These are phyloP conservation scores for Ophiostoma populinum DNA, from an alignment of 2,329 filamentous ascomycete species.

Conservation along the genomic window DNA sequence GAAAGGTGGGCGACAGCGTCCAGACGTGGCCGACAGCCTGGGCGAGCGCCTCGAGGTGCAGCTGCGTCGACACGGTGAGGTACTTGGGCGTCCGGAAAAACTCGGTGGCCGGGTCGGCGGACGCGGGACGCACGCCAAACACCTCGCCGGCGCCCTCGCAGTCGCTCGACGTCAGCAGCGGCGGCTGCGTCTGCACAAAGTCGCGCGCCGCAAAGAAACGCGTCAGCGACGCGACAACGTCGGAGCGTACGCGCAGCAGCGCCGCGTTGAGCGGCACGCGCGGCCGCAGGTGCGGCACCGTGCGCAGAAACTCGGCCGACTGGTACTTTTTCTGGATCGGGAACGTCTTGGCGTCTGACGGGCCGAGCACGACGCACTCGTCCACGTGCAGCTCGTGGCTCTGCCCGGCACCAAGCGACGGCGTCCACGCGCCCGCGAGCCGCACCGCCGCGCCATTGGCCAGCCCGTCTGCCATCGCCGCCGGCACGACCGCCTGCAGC, in stretches of 20 bases:
- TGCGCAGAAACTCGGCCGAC: conserved; percentile 71
- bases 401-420: conserved; percentile 51
- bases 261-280: conserved; percentile 68
- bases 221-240: conserved; percentile 54
- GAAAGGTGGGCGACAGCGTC: conserved; percentile 85
- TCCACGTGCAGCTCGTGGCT: conserved; percentile 66
- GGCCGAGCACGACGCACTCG: conserved; percentile 51
- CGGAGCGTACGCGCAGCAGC: conserved; percentile 67
- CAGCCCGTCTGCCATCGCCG: conserved; percentile 45
- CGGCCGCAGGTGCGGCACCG: conserved; percentile 70
- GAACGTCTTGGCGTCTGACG: conserved; percentile 68
- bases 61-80: conserved; percentile 82
- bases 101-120: conserved; percentile 2
- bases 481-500: conserved; percentile 65
- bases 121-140: conserved; percentile 43
- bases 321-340: conserved; percentile 97
- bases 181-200: conserved; percentile 76
- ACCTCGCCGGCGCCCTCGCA: conserved; percentile 95
- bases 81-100: conserved; percentile 89
- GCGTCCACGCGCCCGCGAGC: conserved; percentile 60
- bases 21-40: conserved; percentile 83
- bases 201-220: conserved; percentile 55
- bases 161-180: conserved; percentile 89
- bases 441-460: conserved; percentile 60
- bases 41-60: conserved; percentile 83